Evolutionary conservation across 129 eudicot genomes (phyloP), one percentile per base, ranked within the genome.

Genomic region (Daucus carota): DNA sequence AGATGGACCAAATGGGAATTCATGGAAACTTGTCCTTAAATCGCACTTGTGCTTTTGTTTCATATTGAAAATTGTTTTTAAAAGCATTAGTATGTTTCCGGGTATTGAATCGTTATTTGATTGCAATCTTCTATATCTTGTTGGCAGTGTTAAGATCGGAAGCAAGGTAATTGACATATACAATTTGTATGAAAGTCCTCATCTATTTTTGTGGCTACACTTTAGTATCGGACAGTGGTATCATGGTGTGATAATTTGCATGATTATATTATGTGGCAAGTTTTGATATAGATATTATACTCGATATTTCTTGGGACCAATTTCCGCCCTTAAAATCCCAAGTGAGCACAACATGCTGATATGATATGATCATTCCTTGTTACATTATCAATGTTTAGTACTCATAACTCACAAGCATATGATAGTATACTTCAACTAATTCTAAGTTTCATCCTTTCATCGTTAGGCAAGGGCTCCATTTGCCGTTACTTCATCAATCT

Each of bases 1-100:
- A 76, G 85, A 73, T 77, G 76, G 77, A 76, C 84, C 71, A 70
- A 71, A 75, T 57, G 60, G 70, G 70, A 78, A 75, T 62, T 43
- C 28, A 41, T 69, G 75, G 73, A 62, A 40, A 50, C 45, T 17
- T 46, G 80, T 65, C 68, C 75, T 60, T 67, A 7, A 74, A 57
- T 70, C 33, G 57, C 46, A 45, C 15, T 45, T 74, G 45, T 77
- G 78, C 72, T 77, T 73, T 84, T 34, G 43, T 24, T 79, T 70
- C 71, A 76, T 57, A 69, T 81, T 76, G 75, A 63, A 60, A 75
- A 20, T 41, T 74, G 83, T 38, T 38, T 68, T 78, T n/a, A 40
- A 8, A 34, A 45, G 40, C 42, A 57, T 28, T 36, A 16, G 32
- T 67, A 22, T 45, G 33, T 66, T 76, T 76, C 65, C 15, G 34